Conservation (phyloP, 2,329 filamentous ascomycete genomes). For the Fusarium denticulatum region DNA sequence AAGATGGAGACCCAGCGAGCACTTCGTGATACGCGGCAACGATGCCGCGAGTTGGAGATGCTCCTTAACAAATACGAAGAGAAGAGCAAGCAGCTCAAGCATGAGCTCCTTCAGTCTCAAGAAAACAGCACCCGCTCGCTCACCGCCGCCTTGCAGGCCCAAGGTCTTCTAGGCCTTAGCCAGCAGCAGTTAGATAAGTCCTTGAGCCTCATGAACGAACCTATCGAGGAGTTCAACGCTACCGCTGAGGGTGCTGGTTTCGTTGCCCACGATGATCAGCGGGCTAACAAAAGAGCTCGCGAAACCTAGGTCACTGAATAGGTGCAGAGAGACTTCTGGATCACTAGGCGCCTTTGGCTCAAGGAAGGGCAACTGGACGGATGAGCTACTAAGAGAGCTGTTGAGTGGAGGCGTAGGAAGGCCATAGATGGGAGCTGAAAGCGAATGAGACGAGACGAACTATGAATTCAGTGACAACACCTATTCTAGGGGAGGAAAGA, state of each 20-base stretch:
- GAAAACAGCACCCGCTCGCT: neutral
- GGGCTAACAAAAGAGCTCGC: neutral
- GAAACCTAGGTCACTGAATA: neutral
- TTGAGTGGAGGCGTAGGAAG: accelerated
- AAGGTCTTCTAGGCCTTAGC: too few relatives aligned
- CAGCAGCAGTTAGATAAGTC: neutral
- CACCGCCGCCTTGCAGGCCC: accelerated
- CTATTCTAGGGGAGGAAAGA: neutral
- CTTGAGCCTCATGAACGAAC: accelerated
- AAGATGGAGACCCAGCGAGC: neutral
- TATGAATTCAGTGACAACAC: neutral
- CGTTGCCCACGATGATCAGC: neutral
- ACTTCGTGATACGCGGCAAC: neutral
- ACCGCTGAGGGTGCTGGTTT: accelerated
- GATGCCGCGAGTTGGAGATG: accelerated
- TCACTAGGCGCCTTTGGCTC: accelerated
- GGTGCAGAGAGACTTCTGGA: accelerated
- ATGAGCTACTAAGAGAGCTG: neutral
- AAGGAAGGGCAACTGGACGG: accelerated
- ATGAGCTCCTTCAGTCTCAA: neutral
- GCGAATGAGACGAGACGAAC: neutral
- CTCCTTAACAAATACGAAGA: neutral
- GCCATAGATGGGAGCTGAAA: accelerated
- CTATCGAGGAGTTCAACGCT: neutral
- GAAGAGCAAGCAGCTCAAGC: neutral